These are phyloP conservation scores for Vararia minispora DNA, from an alignment of 768 basidiomycete species.

Conservation along the genomic window DNA sequence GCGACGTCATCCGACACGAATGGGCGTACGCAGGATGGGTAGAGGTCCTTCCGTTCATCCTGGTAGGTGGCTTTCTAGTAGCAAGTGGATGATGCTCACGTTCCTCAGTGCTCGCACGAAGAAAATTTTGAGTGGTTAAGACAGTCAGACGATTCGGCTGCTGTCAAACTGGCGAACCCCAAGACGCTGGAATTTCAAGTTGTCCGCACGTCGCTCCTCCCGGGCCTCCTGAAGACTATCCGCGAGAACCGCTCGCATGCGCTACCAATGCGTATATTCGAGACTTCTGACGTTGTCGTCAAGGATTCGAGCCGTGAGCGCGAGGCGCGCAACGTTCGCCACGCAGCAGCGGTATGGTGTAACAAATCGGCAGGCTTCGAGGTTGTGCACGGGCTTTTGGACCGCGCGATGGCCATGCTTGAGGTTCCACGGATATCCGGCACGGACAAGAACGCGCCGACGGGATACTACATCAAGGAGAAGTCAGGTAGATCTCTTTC, in stretches of 20 bases:
- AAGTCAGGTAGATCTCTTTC: conserved; percentile 43
- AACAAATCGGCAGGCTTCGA: conserved; percentile 97
- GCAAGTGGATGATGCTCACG: not conserved
- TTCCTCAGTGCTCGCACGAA: conserved; percentile 84
- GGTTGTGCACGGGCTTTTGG: conserved; percentile 88
- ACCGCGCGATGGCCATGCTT: conserved; percentile 92
- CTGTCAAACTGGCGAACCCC: conserved; percentile 90
- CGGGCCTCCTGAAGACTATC: conserved; percentile 92
- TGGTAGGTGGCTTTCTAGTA: conserved; percentile 40
- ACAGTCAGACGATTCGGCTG: conserved; percentile 69
- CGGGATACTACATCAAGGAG: conserved; percentile 90
- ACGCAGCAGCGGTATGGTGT: conserved; percentile 89
- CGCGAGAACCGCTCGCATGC: conserved; percentile 94
- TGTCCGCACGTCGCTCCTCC: conserved; percentile 90
- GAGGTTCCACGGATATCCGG: conserved; percentile 74
- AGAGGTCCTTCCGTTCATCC: conserved; percentile 87
- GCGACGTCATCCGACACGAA: conserved; percentile 78
- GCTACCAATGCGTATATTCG: conserved; percentile 88
- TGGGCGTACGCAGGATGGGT: conserved; percentile 96
- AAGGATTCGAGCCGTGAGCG: conserved; percentile 73
- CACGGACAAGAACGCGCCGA: conserved; percentile 39
- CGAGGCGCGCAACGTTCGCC: conserved; percentile 79
- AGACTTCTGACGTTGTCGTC: conserved; percentile 86
- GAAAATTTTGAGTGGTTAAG: conserved; percentile 96
- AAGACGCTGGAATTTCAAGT: conserved; percentile 98